Base-by-base conservation (phyloP, 805 yeast genomes). In the Candida verbasci region DNA sequence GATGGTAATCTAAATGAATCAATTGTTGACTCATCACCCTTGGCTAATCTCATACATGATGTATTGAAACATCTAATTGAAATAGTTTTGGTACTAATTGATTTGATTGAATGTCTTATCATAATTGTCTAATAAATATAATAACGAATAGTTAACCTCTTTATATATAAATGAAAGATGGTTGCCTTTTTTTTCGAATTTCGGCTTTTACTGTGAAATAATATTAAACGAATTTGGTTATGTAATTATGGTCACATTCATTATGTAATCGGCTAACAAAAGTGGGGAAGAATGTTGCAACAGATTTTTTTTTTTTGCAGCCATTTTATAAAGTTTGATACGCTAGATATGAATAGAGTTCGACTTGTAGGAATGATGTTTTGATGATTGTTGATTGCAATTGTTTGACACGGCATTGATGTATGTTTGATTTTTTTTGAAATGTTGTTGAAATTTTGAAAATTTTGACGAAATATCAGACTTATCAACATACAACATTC, bases 11-110 rank as follows among this genome's bases (percentile, higher is more conserved):
- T 72, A 57, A 60, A 76, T 29, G 70, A 72, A 51, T 79, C 85
- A 43, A 78, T 78, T 26, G 76, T 71, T 7, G 82, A 76, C 4
- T 58, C 37, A 46, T 78, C 83, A 34, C 78, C 78, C 49, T 78
- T 78, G 24, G 78, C 76, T 14, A 18, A 14, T 11, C 33, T 9
- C 3, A 27, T 3, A 6, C 17, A 6, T 3, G 31, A 24, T 7
- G 15, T 23, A 31, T 14, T 18, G 20, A 31, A 10, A 3, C 3
- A 17, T 24, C 35, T 34, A 7, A 9, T 15, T 3, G 25, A 15
- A 12, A 24, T 10, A 15, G 29, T 10, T 12, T 24, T 31, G 16
- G 6, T 25, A 10, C 11, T 17, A 20, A 24, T 10, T 15, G 29
- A 17, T 20, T 12, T 31, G 22, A 36, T 12, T 17, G 39, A 36